Evolutionary conservation across 495 filamentous ascomycete species (phyloP).

Genomic region (Penicillium lagena): DNA sequence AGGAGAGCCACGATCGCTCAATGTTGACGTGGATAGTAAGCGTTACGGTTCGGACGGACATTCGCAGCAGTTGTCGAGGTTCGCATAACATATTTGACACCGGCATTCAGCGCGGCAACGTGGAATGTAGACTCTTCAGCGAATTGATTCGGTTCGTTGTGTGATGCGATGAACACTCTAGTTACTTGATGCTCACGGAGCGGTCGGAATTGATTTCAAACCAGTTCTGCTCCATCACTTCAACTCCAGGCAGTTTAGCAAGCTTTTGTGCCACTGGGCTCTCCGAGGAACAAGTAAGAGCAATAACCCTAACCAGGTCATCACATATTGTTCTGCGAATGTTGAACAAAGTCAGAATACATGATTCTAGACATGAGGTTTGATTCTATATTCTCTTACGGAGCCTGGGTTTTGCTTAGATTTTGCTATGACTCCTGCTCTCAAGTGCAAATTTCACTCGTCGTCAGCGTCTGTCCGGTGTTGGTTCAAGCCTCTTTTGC

Average conservation of each 20-base stretch:
- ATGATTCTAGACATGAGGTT: too few species aligned
- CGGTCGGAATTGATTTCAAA: constrained; percentile 33
- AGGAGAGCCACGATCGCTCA: constrained; percentile 42
- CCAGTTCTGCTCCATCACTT: constrained; percentile 38
- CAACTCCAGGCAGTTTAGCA: constrained; percentile 29
- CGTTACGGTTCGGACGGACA: constrained; percentile 28
- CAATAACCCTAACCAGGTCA: too few species aligned
- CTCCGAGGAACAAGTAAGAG: constrained; percentile 28
- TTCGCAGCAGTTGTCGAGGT: constrained; percentile 40
- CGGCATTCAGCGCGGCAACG: constrained; percentile 28
- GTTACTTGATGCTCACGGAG: constrained; percentile 31
- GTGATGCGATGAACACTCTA: constrained; percentile 37
- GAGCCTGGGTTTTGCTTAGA: too few species aligned
- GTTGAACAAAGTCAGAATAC: constrained; percentile 15
- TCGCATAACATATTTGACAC: constrained; percentile 42
- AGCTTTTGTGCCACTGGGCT: constrained; percentile 26
- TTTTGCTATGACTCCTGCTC: too few species aligned
- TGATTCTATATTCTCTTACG: too few species aligned
- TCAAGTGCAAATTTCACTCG: too few species aligned
- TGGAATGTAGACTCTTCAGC: constrained; percentile 36
- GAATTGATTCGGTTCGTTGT: constrained; percentile 32
- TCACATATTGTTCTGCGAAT: too few species aligned
- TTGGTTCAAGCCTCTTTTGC: constrained; percentile 28
- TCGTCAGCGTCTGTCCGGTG: too few species aligned
- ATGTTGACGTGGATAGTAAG: constrained; percentile 37